A percentile compares a stretch with the other conserved stretches of the same genome.
Conservation (phyloP, 2,329 filamentous ascomycete genomes). For the Macrophomina pseudophaseolina region DNA sequence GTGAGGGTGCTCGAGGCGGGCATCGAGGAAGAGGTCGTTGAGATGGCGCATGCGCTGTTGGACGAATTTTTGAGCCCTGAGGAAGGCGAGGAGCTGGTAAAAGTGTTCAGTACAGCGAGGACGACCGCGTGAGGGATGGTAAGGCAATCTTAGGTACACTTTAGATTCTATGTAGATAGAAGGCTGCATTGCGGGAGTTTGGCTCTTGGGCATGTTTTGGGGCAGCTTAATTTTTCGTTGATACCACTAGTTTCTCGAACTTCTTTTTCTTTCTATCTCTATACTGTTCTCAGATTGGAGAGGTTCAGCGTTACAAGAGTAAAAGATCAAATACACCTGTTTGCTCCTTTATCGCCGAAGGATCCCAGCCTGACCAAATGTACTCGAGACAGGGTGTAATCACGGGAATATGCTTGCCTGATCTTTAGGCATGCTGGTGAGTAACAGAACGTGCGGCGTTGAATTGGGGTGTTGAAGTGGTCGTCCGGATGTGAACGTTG, state of each 20-base stretch:
- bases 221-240: neutral
- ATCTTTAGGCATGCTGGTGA: no score
- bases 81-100: slow-evolving; percentile 66
- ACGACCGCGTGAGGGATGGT: neutral
- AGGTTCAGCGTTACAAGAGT: neutral
- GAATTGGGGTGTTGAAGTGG: no score
- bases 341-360: no score
- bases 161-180: no score
- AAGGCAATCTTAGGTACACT: neutral
- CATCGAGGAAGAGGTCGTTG: slow-evolving; percentile 77
- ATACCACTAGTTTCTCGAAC: neutral
- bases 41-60: slow-evolving; percentile 80
- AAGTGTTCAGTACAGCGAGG: slow-evolving; percentile 46
- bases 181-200: neutral
- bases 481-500: no score
- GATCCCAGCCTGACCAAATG: no score
- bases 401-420: no score
- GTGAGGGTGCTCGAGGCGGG: slow-evolving; percentile 76
- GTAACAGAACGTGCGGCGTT: no score
- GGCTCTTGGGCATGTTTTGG: neutral
- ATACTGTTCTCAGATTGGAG: neutral
- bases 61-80: slow-evolving; percentile 83
- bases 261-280: neutral
- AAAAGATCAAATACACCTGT: no score
- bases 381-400: no score